Evolutionary conservation across 2,329 filamentous ascomycete genomes (phyloP), one percentile per base, ranked within the genome.

Genomic region (Didymella exigua): DNA sequence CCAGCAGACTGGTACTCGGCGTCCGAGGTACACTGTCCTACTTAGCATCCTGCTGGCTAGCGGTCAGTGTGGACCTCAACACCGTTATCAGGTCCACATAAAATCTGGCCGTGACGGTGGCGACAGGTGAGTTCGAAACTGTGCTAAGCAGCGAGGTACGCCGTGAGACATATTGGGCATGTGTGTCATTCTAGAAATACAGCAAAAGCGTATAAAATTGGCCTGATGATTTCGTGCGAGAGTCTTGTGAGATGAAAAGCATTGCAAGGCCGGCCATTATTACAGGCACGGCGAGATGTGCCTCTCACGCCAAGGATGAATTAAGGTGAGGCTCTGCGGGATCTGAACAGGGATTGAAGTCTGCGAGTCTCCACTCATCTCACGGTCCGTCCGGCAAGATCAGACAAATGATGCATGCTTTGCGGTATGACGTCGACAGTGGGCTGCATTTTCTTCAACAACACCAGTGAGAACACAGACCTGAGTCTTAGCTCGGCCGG

Each of bases 321-420:
- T 37, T 51, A 51, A 56, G 53, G 47, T 56, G 53, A 56, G 53
- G 53, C 53, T 56, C 53, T 56, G 53, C 53, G 53, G 53, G 53
- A 56, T 47, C 53, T 51, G 42, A 36, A 56, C 53, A 51, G 53
- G 53, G 53, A 37, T 48, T 14, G 11, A 37, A 29, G 18, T 34
- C 27, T 30, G 38, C 44, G 19, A 43, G 36, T 38, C 27, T 38
- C 44, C 51, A 49, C 44, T 29, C 40, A 37, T 40, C 16, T 14
- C 26, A 29, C 52, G 47, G 53, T 51, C 53, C 53, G 53, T 30
- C 27, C 53, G 53, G 53, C 47, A 47, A 40, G 47, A 33, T 51
- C 46, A 49, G 40, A 55, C 52, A 27, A 46, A 46, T 55, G 52
- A 55, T 55, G 52, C 29, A 49, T 49, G 52, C 19, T 29, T 37